Evolutionary conservation across 768 basidiomycete species (phyloP).

Genomic region (Cystofilobasidium ferigula): DNA sequence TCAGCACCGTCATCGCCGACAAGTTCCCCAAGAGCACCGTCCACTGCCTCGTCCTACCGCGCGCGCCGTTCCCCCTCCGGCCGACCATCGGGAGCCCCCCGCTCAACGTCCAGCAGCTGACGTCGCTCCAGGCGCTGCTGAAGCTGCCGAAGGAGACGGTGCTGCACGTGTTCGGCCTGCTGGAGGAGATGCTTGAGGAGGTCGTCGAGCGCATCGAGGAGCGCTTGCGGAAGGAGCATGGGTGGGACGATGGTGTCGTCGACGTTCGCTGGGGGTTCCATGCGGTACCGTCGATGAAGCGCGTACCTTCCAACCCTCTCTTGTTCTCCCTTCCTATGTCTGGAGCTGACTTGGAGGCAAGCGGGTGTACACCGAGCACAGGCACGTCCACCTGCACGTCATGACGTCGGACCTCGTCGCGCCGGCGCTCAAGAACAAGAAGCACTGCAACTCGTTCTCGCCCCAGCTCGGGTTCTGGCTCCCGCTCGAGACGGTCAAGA

Average conservation of each 20-base stretch:
- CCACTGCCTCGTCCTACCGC: constrained; percentile 23
- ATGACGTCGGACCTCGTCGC: constrained; percentile 20
- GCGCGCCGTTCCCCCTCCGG: constrained; percentile 7
- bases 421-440: constrained; percentile 24
- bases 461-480: constrained; percentile 20
- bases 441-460: constrained; percentile 24
- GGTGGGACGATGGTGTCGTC: constrained; percentile 14
- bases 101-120: not conserved
- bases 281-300: constrained; percentile 21
- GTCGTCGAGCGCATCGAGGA: constrained; percentile 4
- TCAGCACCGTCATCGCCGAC: constrained; percentile 14
- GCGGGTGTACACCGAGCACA: not conserved
- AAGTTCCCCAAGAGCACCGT: constrained; percentile 6
- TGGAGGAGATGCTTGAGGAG: constrained; percentile 16
- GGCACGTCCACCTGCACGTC: constrained; percentile 25
- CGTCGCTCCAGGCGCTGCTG: not conserved
- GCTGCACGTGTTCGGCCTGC: constrained; percentile 3
- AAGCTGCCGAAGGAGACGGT: not conserved
- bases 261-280: constrained; percentile 20
- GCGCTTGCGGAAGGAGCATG: constrained; percentile 11
- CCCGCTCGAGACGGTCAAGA: constrained; percentile 1
- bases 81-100: too few relatives aligned
- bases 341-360: not conserved
- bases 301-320: not conserved
- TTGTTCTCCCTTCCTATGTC: not conserved